Evolutionary conservation across 106 monocot species (phyloP), one percentile per base, ranked within the genome.

Genomic region (Allium fistulosum): DNA sequence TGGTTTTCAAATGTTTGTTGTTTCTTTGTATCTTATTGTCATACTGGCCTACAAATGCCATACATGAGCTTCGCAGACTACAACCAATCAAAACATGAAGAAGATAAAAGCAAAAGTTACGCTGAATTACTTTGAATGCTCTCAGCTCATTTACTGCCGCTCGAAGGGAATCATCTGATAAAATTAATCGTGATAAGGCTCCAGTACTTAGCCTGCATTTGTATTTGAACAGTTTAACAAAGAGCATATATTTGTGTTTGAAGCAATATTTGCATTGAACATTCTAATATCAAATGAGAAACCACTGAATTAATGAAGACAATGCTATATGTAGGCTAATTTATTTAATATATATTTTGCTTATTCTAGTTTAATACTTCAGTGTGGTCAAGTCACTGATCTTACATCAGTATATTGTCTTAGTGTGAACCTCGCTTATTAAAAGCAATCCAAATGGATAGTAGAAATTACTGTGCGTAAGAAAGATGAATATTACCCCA

Each of bases 141-240:
- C 99, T 77, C 49, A 90, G 76, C 57, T 93, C 90, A 80, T 99
- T 99, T 60, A 93, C 99, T 57, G 86, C 87, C 78, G 75, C 61
- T 66, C 93, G 78, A 57, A 99, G 93, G 58, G 99, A 87, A 80
- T 99, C 99, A 68, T 99, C 93, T 57, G 99, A 99, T 26, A 99
- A 65, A 73, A 99, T 71, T 64, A 99, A 76, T 69, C 86, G 84
- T 71, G 99, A 99, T 59, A 99, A 65, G 55, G 92, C 93, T 49
- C 99, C 99, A 0, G 99, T 99, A 71, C 90, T 99, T 75, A 99
- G 74, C 71, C 99, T 99, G 85, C 51, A 79, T 37, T 37, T 37
- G 37, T 37, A 1, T 37, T 26, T 66, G 46, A 26, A 69, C 16
- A 69, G 28, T 48, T 15, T 8, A 72, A 50, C 55, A 11, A 49